Percentiles rank a stretch among this genome's conserved stretches.
These are phyloP conservation scores for Teunomyces stri DNA, from an alignment of 805 yeast species.

Conservation along the genomic window DNA sequence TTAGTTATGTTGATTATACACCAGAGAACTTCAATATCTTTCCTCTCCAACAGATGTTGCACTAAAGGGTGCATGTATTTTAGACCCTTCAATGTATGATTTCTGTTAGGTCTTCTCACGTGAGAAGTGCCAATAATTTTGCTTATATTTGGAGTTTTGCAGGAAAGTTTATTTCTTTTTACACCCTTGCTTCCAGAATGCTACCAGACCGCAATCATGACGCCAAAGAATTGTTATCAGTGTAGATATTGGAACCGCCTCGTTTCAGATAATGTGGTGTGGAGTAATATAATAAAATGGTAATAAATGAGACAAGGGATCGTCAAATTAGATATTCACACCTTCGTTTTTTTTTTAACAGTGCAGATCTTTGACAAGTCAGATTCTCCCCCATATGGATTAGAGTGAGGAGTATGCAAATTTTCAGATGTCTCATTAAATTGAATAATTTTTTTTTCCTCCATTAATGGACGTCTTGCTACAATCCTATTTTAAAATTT, in stretches of 20 bases:
- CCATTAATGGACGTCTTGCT: no score
- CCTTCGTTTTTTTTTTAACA: no score
- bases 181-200: neutral
- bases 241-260: neutral
- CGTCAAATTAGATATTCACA: no score
- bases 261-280: neutral
- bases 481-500: no score
- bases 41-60: neutral
- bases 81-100: neutral
- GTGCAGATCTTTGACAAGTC: no score
- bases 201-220: neutral
- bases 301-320: neutral
- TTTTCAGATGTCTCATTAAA: no score
- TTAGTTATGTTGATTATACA: no score
- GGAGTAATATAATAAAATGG: neutral
- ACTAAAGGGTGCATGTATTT: neutral
- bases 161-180: neutral
- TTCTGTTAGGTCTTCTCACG: constrained; percentile 18
- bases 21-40: no score
- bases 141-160: neutral
- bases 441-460: neutral
- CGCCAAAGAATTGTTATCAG: neutral
- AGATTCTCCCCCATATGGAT: no score
- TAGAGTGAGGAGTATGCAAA: no score
- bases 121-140: constrained; percentile 16